Conservation (phyloP, 257 asterid genomes). For the Capsicum pubescens region DNA sequence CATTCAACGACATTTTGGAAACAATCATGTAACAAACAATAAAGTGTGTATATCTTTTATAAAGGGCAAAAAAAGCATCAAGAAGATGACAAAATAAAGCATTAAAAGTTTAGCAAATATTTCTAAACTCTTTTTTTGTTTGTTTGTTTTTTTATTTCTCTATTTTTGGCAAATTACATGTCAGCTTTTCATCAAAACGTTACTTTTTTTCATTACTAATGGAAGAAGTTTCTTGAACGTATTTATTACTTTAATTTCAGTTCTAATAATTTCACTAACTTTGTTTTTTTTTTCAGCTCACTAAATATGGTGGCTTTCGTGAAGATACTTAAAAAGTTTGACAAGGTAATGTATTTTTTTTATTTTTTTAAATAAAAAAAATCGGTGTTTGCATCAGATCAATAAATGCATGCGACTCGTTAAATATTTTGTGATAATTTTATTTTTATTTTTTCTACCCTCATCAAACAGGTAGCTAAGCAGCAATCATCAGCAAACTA, state of each 20-base stretch:
- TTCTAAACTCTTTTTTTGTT: background rate
- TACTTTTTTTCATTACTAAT: background rate
- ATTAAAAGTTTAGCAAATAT: background rate
- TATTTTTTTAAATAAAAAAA: too few relatives aligned
- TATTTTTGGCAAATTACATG: background rate
- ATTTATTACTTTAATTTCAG: background rate
- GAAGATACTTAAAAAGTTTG: constrained; percentile 93
- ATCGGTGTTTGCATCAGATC: fast-evolving
- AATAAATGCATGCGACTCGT: background rate
- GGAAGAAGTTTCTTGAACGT: constrained; percentile 31
- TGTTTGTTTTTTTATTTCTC: background rate
- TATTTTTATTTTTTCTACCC: background rate
- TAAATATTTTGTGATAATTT: background rate
- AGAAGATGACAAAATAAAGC: constrained; percentile 9
- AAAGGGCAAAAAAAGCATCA: background rate
- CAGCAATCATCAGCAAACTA: constrained; percentile 73
- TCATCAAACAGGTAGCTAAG: constrained; percentile 58
- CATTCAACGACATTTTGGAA: background rate
- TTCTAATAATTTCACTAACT: background rate
- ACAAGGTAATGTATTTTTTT: constrained; percentile 70
- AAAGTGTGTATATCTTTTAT: constrained; percentile 20
- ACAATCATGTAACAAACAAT: constrained; percentile 26
- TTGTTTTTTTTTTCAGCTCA: constrained; percentile 57
- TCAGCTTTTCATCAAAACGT: constrained; percentile 3
- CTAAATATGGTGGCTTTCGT: constrained; percentile 89